Base-by-base conservation (phyloP, 129 eudicot species). In the Deinandra increscens region DNA sequence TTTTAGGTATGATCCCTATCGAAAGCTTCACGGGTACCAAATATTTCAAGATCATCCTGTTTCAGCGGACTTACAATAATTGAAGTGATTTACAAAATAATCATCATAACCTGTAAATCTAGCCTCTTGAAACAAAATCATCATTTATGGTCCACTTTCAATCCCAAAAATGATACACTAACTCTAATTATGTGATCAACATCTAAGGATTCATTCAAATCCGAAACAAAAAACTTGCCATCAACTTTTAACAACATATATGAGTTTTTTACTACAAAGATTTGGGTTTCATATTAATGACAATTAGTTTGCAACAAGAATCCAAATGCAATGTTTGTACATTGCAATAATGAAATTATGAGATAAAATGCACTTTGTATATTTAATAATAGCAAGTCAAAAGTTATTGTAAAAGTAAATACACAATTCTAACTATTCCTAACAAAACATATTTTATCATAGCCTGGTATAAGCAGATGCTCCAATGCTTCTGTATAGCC, bases 21-120 rank as follows among this genome's bases (percentile, higher is more conserved):
- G 98, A 93, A 72, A 93, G 98, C 90, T 93, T 93, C 74, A 93
- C 98, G 15, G 98, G 98, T 74, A 93, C 80, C 81, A 93, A 77
- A 79, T 93, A 93, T 75, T 89, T 93, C 82, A 93, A 81, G 64
- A 93, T 93, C 98, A 89, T 93, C 92, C 98, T 93, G 71, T 67
- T 74, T 61, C 73, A 76, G 56, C 20, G 60, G 45, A 43, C 15
- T 1, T 5, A 59, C 9, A 56, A 9, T n/a, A n/a, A n/a, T n/a
- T n/a, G n/a, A 38, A 9, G 33, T 43, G 29, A 42, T 51, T 39
- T n/a, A 14, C 6, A 23, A 23, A 14, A 6, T 14, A 15, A 68
- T 26, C 56, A 46, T 3, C 5, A 2, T 33, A 12, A 15, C 33
- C 34, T 26, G 36, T 39, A 43, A 2, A 65, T 13, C 8, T 20